Evolutionary conservation across 192 early-diverging fungal genomes (phyloP), one percentile per base, ranked within the genome.

Genomic region (Backusella morwellensis): DNA sequence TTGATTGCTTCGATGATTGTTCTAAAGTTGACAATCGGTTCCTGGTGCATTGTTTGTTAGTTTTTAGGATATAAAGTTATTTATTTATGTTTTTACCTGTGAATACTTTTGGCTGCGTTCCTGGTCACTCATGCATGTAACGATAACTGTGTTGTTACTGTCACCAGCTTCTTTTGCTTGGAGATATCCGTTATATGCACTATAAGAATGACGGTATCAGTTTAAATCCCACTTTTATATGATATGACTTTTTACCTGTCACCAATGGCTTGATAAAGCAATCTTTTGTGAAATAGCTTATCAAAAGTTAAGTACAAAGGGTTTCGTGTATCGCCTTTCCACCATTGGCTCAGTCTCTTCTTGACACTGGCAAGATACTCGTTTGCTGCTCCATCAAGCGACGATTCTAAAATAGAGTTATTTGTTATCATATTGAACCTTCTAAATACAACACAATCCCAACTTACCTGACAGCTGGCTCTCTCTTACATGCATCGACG

Each of bases 1-100:
- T 87, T 82, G 34, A 97, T 88, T 40, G 88, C 67, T n/a, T 98
- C 95, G 54, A 98, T 91, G 7, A 98, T 85, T 7, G 75, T 86
- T 23, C 94, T 88, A 75, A 98, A 94, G 77, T 88, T 89, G 35
- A 88, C 56, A 1, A 59, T 35, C 1, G 73, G 73, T 35, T 68
- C 7, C 75, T 77, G 74, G 6, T 38, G 38, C 1, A 70, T 68
- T 56, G 40, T 1, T 38, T 38, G 5, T 38, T 38, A 7, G 5
- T 3, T 38, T 38, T 38, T 38, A 29, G 26, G 1, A 29, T 29
- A 38, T 9, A 9, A 38, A 0, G 36, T 36, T 36, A 38, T 38
- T 1, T 42, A 0, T 44, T 1, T 44, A 4, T 44, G 11, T 0
- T 17, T 44, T 44, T 44, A 15, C 38, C 56, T 73, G 40, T n/a